Evolutionary conservation across 352 stramenopile species (phyloP), one percentile per base, ranked within the genome.

Genomic region (Vaucheria bursata): DNA sequence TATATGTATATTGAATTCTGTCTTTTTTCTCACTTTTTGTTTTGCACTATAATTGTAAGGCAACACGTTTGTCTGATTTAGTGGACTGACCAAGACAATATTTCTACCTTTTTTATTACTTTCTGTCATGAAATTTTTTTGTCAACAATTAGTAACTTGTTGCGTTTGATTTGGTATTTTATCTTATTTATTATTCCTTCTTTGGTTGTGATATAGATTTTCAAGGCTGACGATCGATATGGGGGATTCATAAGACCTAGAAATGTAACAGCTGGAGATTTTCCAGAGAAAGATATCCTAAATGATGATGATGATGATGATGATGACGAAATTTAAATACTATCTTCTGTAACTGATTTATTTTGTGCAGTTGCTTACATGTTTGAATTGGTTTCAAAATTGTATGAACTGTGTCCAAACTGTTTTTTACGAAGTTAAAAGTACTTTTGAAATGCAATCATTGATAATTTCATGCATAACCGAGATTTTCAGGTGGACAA

Each of bases 231-330:
- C 71, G 70, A 86, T 6, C 94, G 95, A 75, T 96, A 93, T 82
- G 95, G 92, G 65, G 89, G 92, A 67, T 98, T 98, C 83, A 90
- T 97, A 35, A 90, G 95, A 34, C 91, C 92, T 7, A 89, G 91
- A 37, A 98, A 98, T 86, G 92, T 98, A 8, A 71, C 86, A 50
- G 88, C 92, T 64, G 94, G 94, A 52, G 93, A 98, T 78, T 98
- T 96, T 86, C 93, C 88, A 1, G 88, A 92, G 77, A 83, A 83
- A 75, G 85, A 90, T 77, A 84, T 91, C 32, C 84, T 90, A 33
- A 83, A 87, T 53, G 84, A 88, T n/a, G 76, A 85, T 36, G 86
- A 89, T n/a, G 85, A 90, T 49, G 85, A 89, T 5, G 75, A 80
- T 18, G 77, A 78, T 12, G 77, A 79, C 37, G 77, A 82, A 52